Base-by-base conservation (phyloP, 176 grass and related monocot species). In the Oryza longistaminata region DNA sequence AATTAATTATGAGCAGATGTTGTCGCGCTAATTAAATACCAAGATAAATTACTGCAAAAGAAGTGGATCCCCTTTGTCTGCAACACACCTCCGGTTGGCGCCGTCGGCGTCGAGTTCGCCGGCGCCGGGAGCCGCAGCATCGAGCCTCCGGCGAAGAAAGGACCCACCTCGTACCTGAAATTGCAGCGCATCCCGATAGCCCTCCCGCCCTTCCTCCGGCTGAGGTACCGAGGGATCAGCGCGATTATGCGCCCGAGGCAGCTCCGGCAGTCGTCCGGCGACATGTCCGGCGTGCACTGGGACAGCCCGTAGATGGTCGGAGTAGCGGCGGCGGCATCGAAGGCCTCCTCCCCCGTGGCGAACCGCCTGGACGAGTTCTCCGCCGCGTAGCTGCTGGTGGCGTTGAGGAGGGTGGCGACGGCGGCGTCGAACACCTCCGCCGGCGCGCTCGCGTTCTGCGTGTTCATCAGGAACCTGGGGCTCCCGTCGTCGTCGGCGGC, bases 221-320 rank as follows among this genome's bases (percentile, higher is more conserved):
- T 33, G 55, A 92, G 46, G 13, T 15, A 52, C 52, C 0, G n/a
- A 1, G 49, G 67, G 9, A 71, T 31, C 16, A 0, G 0, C 39
- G 39, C 39, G 43, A 87, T 70, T n/a, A 89, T 42, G 15, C 11
- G 69, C 34, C 61, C 53, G 5, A 95, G 67, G 76, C 93, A 95
- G 37, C 33, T 72, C 73, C 73, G 74, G 64, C 85, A 91, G n/a
- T 77, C 37, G 1, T 7, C 52, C 7, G 40, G 8, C 4, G 89
- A 79, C 55, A 94, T 17, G 71, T 92, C 87, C 29, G 84, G 89
- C 2, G 71, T 89, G 87, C 92, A 94, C 81, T 94, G 92, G 31
- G 55, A 48, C 35, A 91, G 73, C 6, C 80, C 79, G 24, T 94
- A 91, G 60, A 89, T 85, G 72, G 33, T 87, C 22, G 82, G 74